Evolutionary conservation across 2,329 filamentous ascomycete genomes (phyloP).

Genomic region (Gremmenia infestans): DNA sequence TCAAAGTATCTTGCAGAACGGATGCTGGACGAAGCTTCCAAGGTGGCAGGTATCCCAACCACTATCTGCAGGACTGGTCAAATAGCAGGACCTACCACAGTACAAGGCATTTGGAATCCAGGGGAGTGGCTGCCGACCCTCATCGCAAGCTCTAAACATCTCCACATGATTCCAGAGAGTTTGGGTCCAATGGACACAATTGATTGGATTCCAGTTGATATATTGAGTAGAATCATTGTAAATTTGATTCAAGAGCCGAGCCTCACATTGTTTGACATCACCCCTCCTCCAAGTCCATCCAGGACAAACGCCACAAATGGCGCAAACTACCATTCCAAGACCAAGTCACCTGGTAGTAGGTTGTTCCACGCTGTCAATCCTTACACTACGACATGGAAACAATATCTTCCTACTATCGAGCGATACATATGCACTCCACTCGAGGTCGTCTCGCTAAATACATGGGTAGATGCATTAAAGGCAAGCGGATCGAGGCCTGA

Average conservation of each 20-base stretch:
- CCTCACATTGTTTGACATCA: too few species aligned
- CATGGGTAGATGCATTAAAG: conserved; percentile 44
- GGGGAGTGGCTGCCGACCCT: conserved; percentile 53
- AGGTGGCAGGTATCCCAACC: conserved; percentile 34
- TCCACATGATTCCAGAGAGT: conserved; percentile 34
- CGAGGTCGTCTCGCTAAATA: conserved; percentile 35
- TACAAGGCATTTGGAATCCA: conserved; percentile 46
- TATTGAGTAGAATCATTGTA: conserved; percentile 34
- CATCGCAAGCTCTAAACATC: conserved; percentile 34
- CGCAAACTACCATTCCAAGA: conserved; percentile 4
- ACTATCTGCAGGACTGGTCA: conserved; percentile 44
- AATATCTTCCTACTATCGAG: too few species aligned
- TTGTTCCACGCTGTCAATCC: neutral
- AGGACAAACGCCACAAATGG: too few species aligned
- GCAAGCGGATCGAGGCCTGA: conserved; percentile 34
- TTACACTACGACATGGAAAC: too few species aligned
- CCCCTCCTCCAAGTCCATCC: too few species aligned
- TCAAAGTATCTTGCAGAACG: conserved; percentile 28
- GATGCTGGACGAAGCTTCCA: conserved; percentile 38
- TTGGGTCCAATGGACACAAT: conserved; percentile 34
- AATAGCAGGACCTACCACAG: conserved; percentile 38
- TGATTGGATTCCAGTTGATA: conserved; percentile 43
- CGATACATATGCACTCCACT: too few species aligned
- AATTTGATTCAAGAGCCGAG: conserved; percentile 22
- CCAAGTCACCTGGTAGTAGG: conserved; percentile 18